Percentiles rank a stretch among this genome's conserved stretches.
phyloP scores from a whole-genome alignment of 176 grass and related monocot genomes.

The Carex scoparia region DNA sequence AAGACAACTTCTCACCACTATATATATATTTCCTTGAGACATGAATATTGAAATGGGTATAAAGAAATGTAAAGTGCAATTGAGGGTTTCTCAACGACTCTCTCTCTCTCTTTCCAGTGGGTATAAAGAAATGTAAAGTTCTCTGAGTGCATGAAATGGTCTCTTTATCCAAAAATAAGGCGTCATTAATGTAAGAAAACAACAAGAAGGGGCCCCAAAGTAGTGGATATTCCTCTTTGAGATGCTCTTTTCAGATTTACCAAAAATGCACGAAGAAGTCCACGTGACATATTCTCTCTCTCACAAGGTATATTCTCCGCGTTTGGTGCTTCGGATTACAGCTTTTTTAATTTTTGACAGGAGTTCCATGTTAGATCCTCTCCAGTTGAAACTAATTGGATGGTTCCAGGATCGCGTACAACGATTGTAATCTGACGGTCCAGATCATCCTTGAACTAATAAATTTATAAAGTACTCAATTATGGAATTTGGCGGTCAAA shows the following conservation, averaged over 20 bases:
- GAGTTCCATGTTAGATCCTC: neutral
- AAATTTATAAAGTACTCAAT: neutral
- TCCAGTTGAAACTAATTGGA: neutral
- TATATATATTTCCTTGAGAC: neutral
- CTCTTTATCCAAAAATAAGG: neutral
- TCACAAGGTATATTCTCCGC: slow-evolving; percentile 17
- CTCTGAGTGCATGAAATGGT: neutral
- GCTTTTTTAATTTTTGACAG: neutral
- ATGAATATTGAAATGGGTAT: no score
- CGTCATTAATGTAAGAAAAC: neutral
- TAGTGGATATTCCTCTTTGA: slow-evolving; percentile 2
- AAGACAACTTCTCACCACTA: neutral
- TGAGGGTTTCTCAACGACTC: neutral
- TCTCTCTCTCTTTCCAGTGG: neutral
- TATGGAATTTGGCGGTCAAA: neutral
- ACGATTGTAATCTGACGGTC: neutral
- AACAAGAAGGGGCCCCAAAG: neutral
- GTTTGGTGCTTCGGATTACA: neutral
- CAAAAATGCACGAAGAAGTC: neutral
- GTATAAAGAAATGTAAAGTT: neutral
- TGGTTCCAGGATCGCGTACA: neutral
- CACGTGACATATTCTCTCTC: slow-evolving; percentile 4
- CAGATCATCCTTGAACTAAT: neutral
- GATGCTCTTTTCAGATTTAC: slow-evolving; percentile 1
- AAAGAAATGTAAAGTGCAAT: no score